These are phyloP conservation scores for Aspergillus candidus DNA, from an alignment of 2,329 filamentous ascomycete species.

Conservation along the genomic window DNA sequence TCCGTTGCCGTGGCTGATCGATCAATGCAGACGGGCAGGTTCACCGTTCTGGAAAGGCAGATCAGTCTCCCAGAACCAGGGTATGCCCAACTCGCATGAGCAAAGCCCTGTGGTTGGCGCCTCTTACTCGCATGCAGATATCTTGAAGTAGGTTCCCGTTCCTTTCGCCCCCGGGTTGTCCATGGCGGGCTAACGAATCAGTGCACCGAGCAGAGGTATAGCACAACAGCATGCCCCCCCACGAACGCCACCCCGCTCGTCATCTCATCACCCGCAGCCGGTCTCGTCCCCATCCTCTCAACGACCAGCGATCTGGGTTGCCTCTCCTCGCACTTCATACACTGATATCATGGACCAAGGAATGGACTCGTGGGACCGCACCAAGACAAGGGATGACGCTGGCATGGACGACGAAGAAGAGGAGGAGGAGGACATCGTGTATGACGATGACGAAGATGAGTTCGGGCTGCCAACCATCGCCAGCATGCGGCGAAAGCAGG, in stretches of 20 bases:
- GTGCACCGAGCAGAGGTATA: slow-evolving; percentile 20
- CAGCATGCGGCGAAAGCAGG: slow-evolving; percentile 73
- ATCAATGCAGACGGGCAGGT: slow-evolving; percentile 54
- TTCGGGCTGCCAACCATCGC: slow-evolving; percentile 90
- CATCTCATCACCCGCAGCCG: slow-evolving; percentile 50
- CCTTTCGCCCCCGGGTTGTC: background rate
- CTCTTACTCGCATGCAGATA: slow-evolving; percentile 92
- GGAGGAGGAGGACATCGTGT: slow-evolving; percentile 64
- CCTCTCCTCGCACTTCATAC: slow-evolving; percentile 65
- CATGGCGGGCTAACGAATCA: background rate
- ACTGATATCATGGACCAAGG: slow-evolving; percentile 75
- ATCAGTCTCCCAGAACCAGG: slow-evolving; percentile 49
- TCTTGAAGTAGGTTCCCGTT: slow-evolving; percentile 61
- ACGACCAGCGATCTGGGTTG: slow-evolving; percentile 32
- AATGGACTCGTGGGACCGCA: slow-evolving; percentile 70
- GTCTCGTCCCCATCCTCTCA: slow-evolving; percentile 46
- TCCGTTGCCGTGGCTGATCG: no score
- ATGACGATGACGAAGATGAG: slow-evolving; percentile 88
- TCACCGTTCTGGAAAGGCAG: slow-evolving; percentile 81
- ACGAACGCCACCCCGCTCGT: slow-evolving; percentile 63
- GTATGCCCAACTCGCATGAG: slow-evolving; percentile 54
- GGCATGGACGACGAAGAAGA: slow-evolving; percentile 59
- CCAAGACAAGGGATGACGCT: slow-evolving; percentile 49
- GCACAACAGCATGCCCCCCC: slow-evolving; percentile 54
- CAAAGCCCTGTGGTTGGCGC: slow-evolving; percentile 79